phyloP scores from a whole-genome alignment of 257 asterid genomes.

The Oldenlandia corymbosa region DNA sequence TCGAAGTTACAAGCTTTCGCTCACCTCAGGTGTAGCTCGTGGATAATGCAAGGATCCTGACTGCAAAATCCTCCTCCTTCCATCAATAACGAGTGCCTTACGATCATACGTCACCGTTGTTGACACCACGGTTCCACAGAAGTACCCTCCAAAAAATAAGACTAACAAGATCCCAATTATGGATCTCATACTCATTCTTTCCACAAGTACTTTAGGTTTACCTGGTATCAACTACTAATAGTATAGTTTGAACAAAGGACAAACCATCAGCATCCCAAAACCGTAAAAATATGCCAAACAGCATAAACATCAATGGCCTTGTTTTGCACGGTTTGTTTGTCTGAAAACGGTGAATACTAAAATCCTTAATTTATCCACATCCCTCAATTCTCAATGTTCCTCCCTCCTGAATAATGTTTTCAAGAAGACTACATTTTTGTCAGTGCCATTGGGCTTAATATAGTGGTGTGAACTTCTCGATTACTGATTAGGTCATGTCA shows the following conservation, averaged over 20 bases:
- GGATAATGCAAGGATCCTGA: slow-evolving; percentile 89
- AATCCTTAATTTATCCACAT: neutral
- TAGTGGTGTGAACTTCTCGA: neutral
- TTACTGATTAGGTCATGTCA: neutral
- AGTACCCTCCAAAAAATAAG: slow-evolving; percentile 27
- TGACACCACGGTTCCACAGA: slow-evolving; percentile 32
- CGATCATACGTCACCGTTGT: slow-evolving; percentile 54
- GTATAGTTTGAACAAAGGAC: neutral
- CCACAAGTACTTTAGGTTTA: slow-evolving; percentile 11
- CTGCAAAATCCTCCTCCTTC: slow-evolving; percentile 65
- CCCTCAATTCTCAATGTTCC: neutral
- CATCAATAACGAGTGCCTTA: slow-evolving; percentile 65
- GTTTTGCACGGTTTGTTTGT: slow-evolving; percentile 7
- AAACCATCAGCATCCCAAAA: neutral
- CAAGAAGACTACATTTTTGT: neutral
- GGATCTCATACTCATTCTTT: slow-evolving; percentile 19
- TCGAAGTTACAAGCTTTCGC: slow-evolving; percentile 9
- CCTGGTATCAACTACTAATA: slow-evolving; percentile 6
- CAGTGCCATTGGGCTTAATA: neutral
- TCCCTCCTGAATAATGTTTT: neutral
- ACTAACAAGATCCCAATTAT: slow-evolving; percentile 20
- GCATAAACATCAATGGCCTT: slow-evolving; percentile 7
- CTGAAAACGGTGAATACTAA: slow-evolving; percentile 6
- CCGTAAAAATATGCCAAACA: neutral
- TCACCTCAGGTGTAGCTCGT: slow-evolving; percentile 70